These are phyloP conservation scores for Paspalum vaginatum DNA, from an alignment of 176 grass and related monocot genomes.

Conservation along the genomic window DNA sequence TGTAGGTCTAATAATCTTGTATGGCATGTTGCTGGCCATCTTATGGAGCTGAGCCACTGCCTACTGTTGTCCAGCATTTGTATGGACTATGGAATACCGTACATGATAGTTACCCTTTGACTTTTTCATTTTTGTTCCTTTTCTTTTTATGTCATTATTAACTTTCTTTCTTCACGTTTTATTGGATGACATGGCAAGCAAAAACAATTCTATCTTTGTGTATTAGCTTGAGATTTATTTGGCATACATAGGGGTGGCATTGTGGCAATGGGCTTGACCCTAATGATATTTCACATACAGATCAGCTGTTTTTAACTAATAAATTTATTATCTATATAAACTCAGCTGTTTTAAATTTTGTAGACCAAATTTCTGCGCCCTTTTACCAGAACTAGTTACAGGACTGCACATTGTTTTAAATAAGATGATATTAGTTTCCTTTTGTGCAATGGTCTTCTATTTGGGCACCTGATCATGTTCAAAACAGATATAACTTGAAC, in stretches of 20 bases:
- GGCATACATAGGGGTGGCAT: too few relatives aligned
- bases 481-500: background rate
- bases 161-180: background rate
- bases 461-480: background rate
- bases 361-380: too few relatives aligned
- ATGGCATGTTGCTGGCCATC: background rate
- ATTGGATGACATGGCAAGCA: background rate
- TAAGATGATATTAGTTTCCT: background rate
- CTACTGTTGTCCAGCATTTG: background rate
- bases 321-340: too few relatives aligned
- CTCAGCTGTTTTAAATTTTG: too few relatives aligned
- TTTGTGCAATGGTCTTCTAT: background rate
- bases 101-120: background rate
- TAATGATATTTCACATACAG: too few relatives aligned
- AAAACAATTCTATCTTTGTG: background rate
- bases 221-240: background rate
- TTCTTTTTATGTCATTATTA: background rate
- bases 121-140: background rate
- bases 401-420: background rate
- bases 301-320: too few relatives aligned
- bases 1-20: background rate
- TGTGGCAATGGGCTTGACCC: too few relatives aligned
- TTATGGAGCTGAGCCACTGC: background rate
- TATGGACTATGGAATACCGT: background rate
- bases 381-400: too few relatives aligned